Evolutionary conservation across 1,139 yeast genomes (phyloP), one percentile per base, ranked within the genome.

Genomic region (Debaryomyces coudertii): DNA sequence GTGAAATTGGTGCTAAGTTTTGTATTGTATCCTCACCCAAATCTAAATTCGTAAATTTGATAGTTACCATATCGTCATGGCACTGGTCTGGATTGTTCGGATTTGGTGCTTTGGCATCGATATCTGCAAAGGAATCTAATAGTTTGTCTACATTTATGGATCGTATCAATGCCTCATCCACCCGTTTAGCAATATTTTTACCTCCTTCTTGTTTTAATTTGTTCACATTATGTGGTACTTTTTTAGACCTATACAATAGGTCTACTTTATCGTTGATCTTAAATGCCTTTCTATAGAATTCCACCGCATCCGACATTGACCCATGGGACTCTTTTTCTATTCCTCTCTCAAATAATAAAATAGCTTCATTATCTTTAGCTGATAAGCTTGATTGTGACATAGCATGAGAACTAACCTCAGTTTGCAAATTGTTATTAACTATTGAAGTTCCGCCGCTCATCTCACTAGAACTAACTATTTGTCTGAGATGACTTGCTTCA

Each of bases 251-350:
- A 61, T 89, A 89, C 20, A 81, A 64, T 47, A 77, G 67, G 57
- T 90, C 97, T 5, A 90, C 90, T 44, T 76, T 76, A 4, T 80
- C 85, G 61, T 87, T 82, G 27, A 82, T 53, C 62, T 76, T 83
- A 61, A 84, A 80, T 0, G 97, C 96, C 51, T 76, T 76, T 48
- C 96, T 71, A 66, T 90, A 90, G 51, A 69, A 76, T 36, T 73
- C 79, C 30, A 89, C 83, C 0, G 97, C 97, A 57, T 90, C 97
- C 4, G 88, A 76, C 80, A 90, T 76, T 49, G 82, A 72, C 0
- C 97, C 97, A 43, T 75, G 79, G 23, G 79, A 69, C 64, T 90
- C 97, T 56, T 83, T 83, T 44, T 78, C 82, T 0, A 85, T 80
- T 1, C 92, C 97, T 44, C 71, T 66, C 55, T 87, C 92, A 69